Evolutionary conservation across 345 rosid genomes (phyloP), one percentile per base, ranked within the genome.

Genomic region (Gossypium bickii): DNA sequence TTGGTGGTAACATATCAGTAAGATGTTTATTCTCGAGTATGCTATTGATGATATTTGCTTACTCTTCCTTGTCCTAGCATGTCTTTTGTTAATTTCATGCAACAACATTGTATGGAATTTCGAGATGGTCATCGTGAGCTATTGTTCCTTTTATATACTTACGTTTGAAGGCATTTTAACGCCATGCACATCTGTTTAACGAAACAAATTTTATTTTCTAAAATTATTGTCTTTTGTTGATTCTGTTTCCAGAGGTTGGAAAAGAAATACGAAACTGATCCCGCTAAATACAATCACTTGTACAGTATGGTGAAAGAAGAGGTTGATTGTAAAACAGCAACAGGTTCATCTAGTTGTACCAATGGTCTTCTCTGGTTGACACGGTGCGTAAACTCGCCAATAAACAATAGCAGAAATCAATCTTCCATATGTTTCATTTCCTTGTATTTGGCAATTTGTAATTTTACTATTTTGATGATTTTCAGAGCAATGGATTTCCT

Each of bases 341-440:
- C 89, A 78, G 87, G 83, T 73, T 93, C 99, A 47, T 91, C 98
- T 64, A 93, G 98, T 68, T 95, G 97, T 84, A 89, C 97, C 74
- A 93, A 89, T 75, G 98, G 98, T 74, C 94, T 95, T 80, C 98
- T 95, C 80, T 95, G 99, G 99, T 75, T 95, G 73, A 93, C 99
- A 63, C 90, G 97, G 97, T 91, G 75, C 61, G 49, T n/a, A 8
- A 60, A 56, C 2, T 29, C 60, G 25, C 65, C 20, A 9, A 60
- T 56, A 41, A 29, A 11, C 34, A 59, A 24, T 34, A 61, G 58
- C 38, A 25, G 34, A 48, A 20, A 51, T 78, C 6, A 15, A 2
- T 10, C 65, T 74, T 8, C 25, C 38, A 12, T 24, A 58, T 58
- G 63, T 58, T 69, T 27, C 44, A 49, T 68, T 49, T 18, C 24